These are phyloP conservation scores for Hortiboletus flavorubellus DNA, from an alignment of 768 basidiomycete genomes.

Conservation along the genomic window DNA sequence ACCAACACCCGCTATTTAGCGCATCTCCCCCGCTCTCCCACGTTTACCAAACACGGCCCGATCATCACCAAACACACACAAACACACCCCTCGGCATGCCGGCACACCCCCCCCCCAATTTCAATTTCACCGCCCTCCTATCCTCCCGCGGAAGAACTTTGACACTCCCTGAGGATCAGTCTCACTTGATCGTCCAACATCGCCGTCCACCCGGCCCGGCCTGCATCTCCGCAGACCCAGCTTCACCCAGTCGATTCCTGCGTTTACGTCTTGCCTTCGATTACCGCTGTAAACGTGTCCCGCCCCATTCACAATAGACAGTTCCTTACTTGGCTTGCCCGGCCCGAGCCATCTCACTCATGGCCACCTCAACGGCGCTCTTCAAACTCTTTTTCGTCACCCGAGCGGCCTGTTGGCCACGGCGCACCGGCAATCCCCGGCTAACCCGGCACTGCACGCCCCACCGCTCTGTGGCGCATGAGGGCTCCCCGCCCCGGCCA, in stretches of 20 bases:
- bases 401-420: too few relatives aligned
- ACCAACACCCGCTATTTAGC: constrained; percentile 24
- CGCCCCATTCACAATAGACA: constrained; percentile 8
- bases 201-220: too few relatives aligned
- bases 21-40: constrained; percentile 14
- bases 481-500: neutral
- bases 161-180: too few relatives aligned
- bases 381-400: neutral
- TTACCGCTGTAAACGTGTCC: constrained; percentile 12
- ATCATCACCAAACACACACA: constrained; percentile 24
- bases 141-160: too few relatives aligned
- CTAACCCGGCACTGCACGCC: constrained; percentile 4
- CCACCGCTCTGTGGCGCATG: constrained; percentile 3
- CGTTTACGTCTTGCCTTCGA: constrained; percentile 15
- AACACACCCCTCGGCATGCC: constrained; percentile 24
- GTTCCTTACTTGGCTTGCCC: neutral
- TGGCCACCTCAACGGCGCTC: neutral
- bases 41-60: constrained; percentile 26
- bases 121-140: neutral
- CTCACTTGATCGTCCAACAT: too few relatives aligned
- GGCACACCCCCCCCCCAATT: constrained; percentile 10
- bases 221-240: too few relatives aligned
- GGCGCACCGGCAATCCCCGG: constrained; percentile 5
- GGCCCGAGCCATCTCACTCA: constrained; percentile 8
- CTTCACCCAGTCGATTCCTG: too few relatives aligned